Evolutionary conservation across 2,329 filamentous ascomycete genomes (phyloP), one percentile per base, ranked within the genome.

Genomic region (Aotearoamyces nothofagi): DNA sequence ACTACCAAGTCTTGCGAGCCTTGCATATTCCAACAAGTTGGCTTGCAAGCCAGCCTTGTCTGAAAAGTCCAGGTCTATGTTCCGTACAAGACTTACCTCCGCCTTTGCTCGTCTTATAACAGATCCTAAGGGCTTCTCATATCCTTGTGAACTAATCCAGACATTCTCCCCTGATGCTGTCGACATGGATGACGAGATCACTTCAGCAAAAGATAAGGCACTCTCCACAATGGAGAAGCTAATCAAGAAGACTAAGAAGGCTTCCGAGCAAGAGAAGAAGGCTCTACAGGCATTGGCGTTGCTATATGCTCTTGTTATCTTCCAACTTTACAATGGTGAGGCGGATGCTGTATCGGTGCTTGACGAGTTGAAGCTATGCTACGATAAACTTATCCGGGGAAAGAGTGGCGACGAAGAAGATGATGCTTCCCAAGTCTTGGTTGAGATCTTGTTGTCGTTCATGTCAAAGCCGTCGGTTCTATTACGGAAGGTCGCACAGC

Each of bases 281-380:
- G 38, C 42, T 13, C 29, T 59, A 10, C 71, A 73, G 35, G 79
- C 80, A 0, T 66, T 94, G 33, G 76, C 78, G 12, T 63, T 94
- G 19, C 65, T 96, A 2, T 83, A 92, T 49, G 76, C 82, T 1
- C 66, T 94, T 29, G 78, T 83, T 0, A 69, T 94, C 9, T 63
- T 96, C 31, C 83, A 94, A 50, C 65, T 93, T 6, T 93, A 93
- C 56, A 86, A 87, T 44, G 81, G 83, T 14, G 84, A 93, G 34
- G 64, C 78, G 0, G 90, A 96, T 46, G 81, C 84, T 1, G 67
- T 93, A 13, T 74, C 78, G 27, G 76, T 90, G 36, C 58, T 94
- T 6, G 69, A 79, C 30, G 87, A 94, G 41, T 62, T 94, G n/a
- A 69, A 78, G 39, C 61, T 77, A 34, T 84, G 78, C 49, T 78